Conservation (phyloP, 1,139 yeast genomes). For the Lodderomyces beijingensis region DNA sequence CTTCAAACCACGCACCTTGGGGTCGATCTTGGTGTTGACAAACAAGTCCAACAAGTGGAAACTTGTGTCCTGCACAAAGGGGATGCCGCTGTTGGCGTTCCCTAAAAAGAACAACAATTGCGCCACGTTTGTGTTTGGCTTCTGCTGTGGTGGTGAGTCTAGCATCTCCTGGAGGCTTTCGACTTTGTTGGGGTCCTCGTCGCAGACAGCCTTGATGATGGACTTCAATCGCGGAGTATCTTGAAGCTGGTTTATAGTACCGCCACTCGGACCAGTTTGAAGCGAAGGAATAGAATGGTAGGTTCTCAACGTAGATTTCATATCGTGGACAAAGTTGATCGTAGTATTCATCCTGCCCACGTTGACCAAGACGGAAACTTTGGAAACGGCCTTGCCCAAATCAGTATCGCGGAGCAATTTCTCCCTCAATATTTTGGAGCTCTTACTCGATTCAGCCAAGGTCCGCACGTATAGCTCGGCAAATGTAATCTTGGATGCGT, state of each 20-base stretch:
- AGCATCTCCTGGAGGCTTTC: conserved; percentile 40
- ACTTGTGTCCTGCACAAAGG: conserved; percentile 15
- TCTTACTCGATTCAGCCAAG: conserved; percentile 76
- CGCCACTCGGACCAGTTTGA: conserved; percentile 59
- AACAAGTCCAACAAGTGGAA: conserved; percentile 60
- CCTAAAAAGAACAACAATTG: conserved; percentile 74
- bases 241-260: conserved; percentile 69
- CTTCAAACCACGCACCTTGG: conserved; percentile 63
- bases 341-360: conserved; percentile 95
- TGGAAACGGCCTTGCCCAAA: conserved; percentile 68
- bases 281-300: conserved; percentile 90
- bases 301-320: conserved; percentile 89
- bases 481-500: conserved; percentile 59
- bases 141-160: conserved; percentile 22
- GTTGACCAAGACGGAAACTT: conserved; percentile 83
- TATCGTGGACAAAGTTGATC: conserved; percentile 91
- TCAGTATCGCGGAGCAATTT: conserved; percentile 61
- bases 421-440: conserved; percentile 79
- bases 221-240: conserved; percentile 93
- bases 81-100: conserved; percentile 42
- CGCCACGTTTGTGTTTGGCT: conserved; percentile 57
- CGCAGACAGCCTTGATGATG: conserved; percentile 74
- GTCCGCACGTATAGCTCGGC: conserved; percentile 83
- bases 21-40: conserved; percentile 48
- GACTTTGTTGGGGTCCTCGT: conserved; percentile 41